These are phyloP conservation scores for Tephrocybe sp. DNA, from an alignment of 768 basidiomycete species.

Conservation along the genomic window DNA sequence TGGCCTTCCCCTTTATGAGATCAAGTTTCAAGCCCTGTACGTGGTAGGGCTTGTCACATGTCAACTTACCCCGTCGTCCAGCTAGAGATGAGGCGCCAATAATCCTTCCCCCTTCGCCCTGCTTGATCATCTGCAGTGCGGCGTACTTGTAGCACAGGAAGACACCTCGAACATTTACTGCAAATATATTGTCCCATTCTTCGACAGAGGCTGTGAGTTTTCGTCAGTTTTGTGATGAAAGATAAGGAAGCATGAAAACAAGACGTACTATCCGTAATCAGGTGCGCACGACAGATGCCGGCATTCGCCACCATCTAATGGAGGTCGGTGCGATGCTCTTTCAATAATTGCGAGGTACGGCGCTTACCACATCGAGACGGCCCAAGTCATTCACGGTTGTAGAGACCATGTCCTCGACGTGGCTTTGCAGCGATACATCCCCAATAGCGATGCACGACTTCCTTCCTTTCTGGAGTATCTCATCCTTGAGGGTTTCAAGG, in stretches of 20 bases:
- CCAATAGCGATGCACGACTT: conserved; percentile 16
- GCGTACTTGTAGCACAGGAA: conserved; percentile 35
- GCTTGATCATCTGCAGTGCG: conserved; percentile 32
- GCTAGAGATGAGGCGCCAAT: conserved; percentile 33
- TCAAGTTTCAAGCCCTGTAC: background rate
- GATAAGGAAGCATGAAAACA: background rate
- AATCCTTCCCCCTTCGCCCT: conserved; percentile 32
- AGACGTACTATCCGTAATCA: conserved; percentile 22
- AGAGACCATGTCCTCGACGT: conserved; percentile 35
- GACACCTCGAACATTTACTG: conserved; percentile 29
- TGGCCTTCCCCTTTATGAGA: conserved; percentile 7
- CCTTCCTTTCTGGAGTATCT: conserved; percentile 17
- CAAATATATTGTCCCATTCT: conserved; percentile 27
- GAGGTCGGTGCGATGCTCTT: too few relatives aligned
- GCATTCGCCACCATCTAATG: conserved; percentile 41
- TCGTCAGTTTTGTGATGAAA: background rate
- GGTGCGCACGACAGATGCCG: conserved; percentile 22
- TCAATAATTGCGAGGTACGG: background rate
- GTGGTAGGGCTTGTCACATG: background rate
- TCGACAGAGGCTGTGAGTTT: conserved; percentile 19
- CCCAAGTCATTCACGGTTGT: conserved; percentile 18
- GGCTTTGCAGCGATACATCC: conserved; percentile 32
- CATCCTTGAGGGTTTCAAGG: conserved; percentile 6
- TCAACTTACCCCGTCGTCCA: conserved; percentile 29
- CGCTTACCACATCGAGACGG: conserved; percentile 29